Percentiles rank a stretch among this genome's conserved stretches.
These are phyloP conservation scores for Acacia acuminata DNA, from an alignment of 306 rosid genomes.

Conservation along the genomic window DNA sequence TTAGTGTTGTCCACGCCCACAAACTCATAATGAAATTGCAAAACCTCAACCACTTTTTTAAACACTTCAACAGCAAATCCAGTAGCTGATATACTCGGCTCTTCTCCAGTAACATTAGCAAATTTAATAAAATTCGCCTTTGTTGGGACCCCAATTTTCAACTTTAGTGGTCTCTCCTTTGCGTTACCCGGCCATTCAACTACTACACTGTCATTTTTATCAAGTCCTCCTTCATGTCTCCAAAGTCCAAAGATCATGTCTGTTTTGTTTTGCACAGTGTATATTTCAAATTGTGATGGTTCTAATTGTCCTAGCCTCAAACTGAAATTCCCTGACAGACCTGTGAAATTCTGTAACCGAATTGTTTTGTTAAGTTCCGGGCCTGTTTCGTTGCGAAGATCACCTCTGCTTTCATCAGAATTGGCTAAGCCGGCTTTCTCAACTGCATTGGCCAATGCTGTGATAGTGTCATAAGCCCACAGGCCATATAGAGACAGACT, in stretches of 20 bases:
- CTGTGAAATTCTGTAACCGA: no score
- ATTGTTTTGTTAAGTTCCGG: no score
- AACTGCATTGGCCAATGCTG: background rate
- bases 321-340: constrained; percentile 33
- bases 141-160: background rate
- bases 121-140: background rate
- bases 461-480: background rate
- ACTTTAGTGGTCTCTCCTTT: background rate
- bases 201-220: background rate
- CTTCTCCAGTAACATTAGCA: background rate
- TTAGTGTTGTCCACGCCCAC: background rate
- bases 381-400: no score
- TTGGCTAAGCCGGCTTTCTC: background rate
- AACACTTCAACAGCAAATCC: background rate
- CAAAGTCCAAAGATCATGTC: constrained; percentile 26
- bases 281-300: constrained; percentile 28
- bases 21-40: background rate
- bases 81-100: no score
- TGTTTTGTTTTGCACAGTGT: constrained; percentile 15
- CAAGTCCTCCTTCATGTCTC: constrained; percentile 16
- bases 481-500: background rate
- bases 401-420: no score
- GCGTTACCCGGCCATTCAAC: background rate
- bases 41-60: background rate
- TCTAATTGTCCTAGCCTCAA: constrained; percentile 36